Percentiles rank a stretch among this genome's conserved stretches.
phyloP scores from a whole-genome alignment of 192 early-diverging fungal genomes.

The Coemansia furcata region DNA sequence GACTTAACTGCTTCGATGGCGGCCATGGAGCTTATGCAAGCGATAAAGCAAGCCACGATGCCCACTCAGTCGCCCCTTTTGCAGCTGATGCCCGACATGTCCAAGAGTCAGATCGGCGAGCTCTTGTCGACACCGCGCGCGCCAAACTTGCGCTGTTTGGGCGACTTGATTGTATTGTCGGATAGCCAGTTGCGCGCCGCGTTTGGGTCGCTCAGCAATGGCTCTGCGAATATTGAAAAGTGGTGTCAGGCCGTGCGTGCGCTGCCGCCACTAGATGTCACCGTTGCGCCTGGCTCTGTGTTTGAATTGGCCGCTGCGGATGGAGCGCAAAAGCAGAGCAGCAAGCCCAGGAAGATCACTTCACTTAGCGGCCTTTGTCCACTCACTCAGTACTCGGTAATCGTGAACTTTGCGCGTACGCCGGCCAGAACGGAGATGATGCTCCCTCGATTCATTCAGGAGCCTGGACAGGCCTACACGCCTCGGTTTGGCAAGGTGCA shows the following conservation, averaged over 20 bases:
- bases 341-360: conserved; percentile 7
- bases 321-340: neutral
- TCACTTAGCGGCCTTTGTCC: conserved; percentile 27
- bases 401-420: conserved; percentile 36
- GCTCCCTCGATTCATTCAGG: conserved; percentile 14
- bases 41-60: conserved; percentile 90
- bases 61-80: conserved; percentile 69
- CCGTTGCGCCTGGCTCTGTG: conserved; percentile 4
- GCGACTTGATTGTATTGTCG: conserved; percentile 38
- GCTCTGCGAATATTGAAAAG: neutral
- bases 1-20: conserved; percentile 63
- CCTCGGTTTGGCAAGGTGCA: conserved; percentile 89
- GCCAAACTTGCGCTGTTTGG: conserved; percentile 15
- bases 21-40: conserved; percentile 83
- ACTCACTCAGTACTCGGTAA: conserved; percentile 45
- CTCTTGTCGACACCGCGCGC: neutral
- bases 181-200: conserved; percentile 26
- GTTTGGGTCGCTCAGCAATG: conserved; percentile 4
- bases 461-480: conserved; percentile 65
- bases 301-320: neutral
- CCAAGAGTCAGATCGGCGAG: conserved; percentile 12
- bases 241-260: conserved; percentile 42
- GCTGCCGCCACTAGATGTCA: conserved; percentile 29
- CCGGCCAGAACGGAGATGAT: conserved; percentile 23
- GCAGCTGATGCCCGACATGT: conserved; percentile 59